Evolutionary conservation across 306 rosid genomes (phyloP), one percentile per base, ranked within the genome.

Genomic region (Argentina anserina): DNA sequence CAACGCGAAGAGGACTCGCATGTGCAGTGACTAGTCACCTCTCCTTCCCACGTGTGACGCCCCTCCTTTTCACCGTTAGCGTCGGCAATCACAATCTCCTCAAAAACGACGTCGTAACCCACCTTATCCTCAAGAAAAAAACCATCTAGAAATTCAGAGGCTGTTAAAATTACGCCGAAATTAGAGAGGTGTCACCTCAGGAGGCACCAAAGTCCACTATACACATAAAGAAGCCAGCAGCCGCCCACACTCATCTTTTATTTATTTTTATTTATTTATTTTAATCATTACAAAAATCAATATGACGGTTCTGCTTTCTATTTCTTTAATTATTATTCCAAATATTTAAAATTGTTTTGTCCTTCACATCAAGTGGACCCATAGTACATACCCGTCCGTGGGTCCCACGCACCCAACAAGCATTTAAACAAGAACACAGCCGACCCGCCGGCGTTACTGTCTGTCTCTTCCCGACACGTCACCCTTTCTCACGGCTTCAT

Each of bases 381-480:
- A 31, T 17, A 3, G 18, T 21, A 3, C 12, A 18, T 13, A 60
- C 12, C 33, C 2, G 0, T 2, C 0, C 0, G 20, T 55, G 85
- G 84, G 77, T 3, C 84, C 84, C 78, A 37, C 70, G 0, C 39
- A 43, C 25, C 25, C 21, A 70, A 26, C 59, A 40, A 40, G 47
- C 74, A 37, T 61, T 77, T 58, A 63, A 63, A 20, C 68, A 37
- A 47, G 15, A 59, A 75, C 67, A 67, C 70, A 29, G 80, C 85
- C 80, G 85, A 69, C 86, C 71, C 67, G 83, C 84, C 86, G 83
- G 80, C 79, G 77, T 50, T 56, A 71, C 74, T 81, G 83, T 76
- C 83, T 82, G 83, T 81, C 81, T 8, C 65, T 61, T 3, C 69
- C 84, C 81, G 65, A 81, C 86, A 83, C 92, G 86, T 89, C 84